phyloP scores from a whole-genome alignment of 1,139 yeast genomes.

The Suhomyces ambrosiae region DNA sequence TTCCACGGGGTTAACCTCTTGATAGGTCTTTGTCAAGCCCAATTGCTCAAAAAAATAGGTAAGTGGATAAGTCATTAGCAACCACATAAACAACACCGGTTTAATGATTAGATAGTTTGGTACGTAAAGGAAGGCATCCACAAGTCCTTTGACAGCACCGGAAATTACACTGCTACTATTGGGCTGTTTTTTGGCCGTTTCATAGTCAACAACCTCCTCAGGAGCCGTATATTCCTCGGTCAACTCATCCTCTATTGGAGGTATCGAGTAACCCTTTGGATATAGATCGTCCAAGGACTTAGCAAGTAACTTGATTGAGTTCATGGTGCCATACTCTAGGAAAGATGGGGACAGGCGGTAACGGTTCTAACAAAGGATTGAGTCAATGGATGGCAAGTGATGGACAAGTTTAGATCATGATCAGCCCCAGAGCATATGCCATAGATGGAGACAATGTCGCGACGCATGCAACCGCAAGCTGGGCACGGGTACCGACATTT shows the following conservation, averaged over 20 bases:
- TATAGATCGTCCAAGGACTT: conserved; percentile 39
- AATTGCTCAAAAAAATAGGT: conserved; percentile 33
- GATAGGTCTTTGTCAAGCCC: conserved; percentile 14
- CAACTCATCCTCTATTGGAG: conserved; percentile 12
- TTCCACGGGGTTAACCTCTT: neutral
- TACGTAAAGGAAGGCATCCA: conserved; percentile 32
- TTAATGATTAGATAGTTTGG: conserved; percentile 46
- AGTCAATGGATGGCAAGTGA: neutral
- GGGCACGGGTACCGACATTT: conserved; percentile 1
- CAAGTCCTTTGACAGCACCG: conserved; percentile 4
- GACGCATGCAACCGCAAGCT: conserved; percentile 3
- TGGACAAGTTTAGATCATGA: conserved; percentile 4
- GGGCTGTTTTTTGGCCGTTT: conserved; percentile 11
- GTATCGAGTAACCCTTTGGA: conserved; percentile 20
- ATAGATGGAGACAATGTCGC: conserved; percentile 12
- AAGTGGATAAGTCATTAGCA: conserved; percentile 51
- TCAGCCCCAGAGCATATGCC: conserved; percentile 10
- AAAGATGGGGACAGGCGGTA: neutral
- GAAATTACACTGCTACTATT: neutral
- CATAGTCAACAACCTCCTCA: conserved; percentile 12
- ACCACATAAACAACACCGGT: conserved; percentile 49
- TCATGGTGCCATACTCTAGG: conserved; percentile 27
- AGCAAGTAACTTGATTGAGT: conserved; percentile 41
- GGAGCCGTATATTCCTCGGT: conserved; percentile 17
- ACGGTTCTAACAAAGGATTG: neutral